Base-by-base conservation (phyloP, 1,284 basidiomycete species). In the Pterula multifida region DNA sequence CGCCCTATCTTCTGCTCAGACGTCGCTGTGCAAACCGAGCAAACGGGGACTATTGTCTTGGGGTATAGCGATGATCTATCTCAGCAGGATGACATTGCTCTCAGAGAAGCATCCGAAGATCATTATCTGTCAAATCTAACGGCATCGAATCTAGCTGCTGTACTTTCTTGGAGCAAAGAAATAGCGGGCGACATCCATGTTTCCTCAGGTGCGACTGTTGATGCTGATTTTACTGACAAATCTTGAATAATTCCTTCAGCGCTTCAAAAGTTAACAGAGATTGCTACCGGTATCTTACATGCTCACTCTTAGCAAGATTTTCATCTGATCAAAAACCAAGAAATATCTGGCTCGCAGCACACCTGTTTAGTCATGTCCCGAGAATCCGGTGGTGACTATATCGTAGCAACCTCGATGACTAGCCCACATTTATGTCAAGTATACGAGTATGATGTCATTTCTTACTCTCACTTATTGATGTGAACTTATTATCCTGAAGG, bases 121-220 rank as follows among this genome's bases (percentile, higher is more conserved):
- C 66, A 70, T 55, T 77, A 80, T 53, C 70, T 42, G n/a, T 42
- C 73, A 1, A 71, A 68, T 13, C 59, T 83, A 39, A 70, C 69
- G 48, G 78, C 78, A 19, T 66, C 73, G 42, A 79, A 82, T 58
- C 63, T 81, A 19, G 76, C 75, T 36, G 76, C 76, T 0, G 81
- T 82, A 47, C 66, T 82, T 35, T 79, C 77, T 55, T 83, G 79
- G 76, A 82, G 79, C 57, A 79, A 80, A 59, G 79, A 82, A 52
- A 83, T 85, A 19, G 81, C 81, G 0, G 76, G 78, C 36, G 80
- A 84, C 59, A 82, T 84, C 45, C 81, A 82, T 56, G 61, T 85
- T 24, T 75, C 73, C 28, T 76, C 76, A 51, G 76, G 77, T 74
- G 62, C 48, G 3, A 15, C 26, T 22, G 53, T 24, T 48, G 15